These are phyloP conservation scores for Fusarium sp. DNA, from an alignment of 2,329 filamentous ascomycete genomes.

Conservation along the genomic window DNA sequence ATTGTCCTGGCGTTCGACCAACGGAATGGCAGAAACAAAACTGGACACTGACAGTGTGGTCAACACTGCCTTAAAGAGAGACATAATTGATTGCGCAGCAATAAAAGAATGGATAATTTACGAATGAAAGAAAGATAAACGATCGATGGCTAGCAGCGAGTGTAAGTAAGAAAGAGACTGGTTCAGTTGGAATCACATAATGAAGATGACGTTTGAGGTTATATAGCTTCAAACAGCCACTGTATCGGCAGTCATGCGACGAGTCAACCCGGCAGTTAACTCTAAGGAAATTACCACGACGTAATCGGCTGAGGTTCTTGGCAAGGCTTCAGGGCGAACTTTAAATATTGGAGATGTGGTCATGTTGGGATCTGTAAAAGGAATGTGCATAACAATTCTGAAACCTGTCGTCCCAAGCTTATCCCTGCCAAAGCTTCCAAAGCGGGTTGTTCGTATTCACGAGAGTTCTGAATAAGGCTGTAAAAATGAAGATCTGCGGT, in stretches of 20 bases:
- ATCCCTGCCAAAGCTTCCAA: not conserved
- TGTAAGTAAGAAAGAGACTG: not conserved
- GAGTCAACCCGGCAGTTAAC: conserved; percentile 4
- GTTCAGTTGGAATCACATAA: not conserved
- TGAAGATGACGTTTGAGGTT: not conserved
- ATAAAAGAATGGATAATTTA: not conserved
- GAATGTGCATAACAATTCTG: conserved; percentile 19
- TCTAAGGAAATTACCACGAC: conserved; percentile 4
- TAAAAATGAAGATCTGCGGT: conserved; percentile 8
- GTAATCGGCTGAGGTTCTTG: conserved; percentile 25
- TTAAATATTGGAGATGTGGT: conserved; percentile 23
- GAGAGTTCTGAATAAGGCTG: not conserved
- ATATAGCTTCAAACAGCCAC: not conserved
- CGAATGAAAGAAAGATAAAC: not conserved
- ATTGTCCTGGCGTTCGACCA: conserved; percentile 8
- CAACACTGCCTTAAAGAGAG: conserved; percentile 5
- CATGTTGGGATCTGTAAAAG: conserved; percentile 7
- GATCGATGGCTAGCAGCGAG: not conserved
- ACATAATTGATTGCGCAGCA: conserved; percentile 12
- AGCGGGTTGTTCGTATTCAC: conserved; percentile 10
- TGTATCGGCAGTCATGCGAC: not conserved
- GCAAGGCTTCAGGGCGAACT: conserved; percentile 22
- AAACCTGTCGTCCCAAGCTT: not conserved
- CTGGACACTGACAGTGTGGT: conserved; percentile 5
- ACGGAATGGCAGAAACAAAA: conserved; percentile 11